Conservation (phyloP, 768 basidiomycete genomes). For the Amanita thiersii region DNA sequence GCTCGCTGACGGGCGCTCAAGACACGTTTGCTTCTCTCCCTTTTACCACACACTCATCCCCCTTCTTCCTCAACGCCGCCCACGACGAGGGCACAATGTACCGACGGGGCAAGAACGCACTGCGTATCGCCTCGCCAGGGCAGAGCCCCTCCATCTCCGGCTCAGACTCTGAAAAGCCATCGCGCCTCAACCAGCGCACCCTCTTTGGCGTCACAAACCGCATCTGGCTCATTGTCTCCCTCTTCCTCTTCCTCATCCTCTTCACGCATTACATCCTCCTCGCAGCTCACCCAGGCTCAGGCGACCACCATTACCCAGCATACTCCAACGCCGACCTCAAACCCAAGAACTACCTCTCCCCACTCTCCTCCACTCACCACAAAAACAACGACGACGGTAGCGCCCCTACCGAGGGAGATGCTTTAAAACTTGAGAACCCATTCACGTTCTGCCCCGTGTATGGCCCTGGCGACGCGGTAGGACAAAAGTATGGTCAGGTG, state of each 20-base stretch:
- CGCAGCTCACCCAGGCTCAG: slow-evolving; percentile 18
- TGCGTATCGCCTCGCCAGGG: slow-evolving; percentile 8
- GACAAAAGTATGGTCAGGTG: slow-evolving; percentile 68
- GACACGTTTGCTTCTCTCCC: too few relatives aligned
- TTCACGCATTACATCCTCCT: slow-evolving; percentile 52
- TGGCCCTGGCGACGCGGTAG: slow-evolving; percentile 76
- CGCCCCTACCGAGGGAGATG: too few relatives aligned
- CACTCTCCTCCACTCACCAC: too few relatives aligned
- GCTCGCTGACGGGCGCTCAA: too few relatives aligned
- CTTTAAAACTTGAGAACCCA: too few relatives aligned
- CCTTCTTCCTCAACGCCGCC: background rate
- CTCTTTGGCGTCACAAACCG: slow-evolving; percentile 61
- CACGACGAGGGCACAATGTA: slow-evolving; percentile 4
- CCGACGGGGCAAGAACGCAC: slow-evolving; percentile 3
- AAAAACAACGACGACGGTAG: too few relatives aligned
- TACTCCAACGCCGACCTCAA: slow-evolving; percentile 43
- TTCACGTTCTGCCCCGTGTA: slow-evolving; percentile 90
- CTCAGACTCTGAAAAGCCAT: slow-evolving; percentile 39
- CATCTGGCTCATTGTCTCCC: slow-evolving; percentile 54
- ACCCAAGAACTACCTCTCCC: slow-evolving; percentile 80
- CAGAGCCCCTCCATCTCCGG: background rate
- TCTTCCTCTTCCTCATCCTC: slow-evolving; percentile 45
- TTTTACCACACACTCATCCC: background rate
- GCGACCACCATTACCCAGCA: slow-evolving; percentile 14
- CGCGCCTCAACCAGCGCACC: slow-evolving; percentile 46